These are phyloP conservation scores for Lophium mytilinum DNA, from an alignment of 495 filamentous ascomycete genomes.

Conservation along the genomic window DNA sequence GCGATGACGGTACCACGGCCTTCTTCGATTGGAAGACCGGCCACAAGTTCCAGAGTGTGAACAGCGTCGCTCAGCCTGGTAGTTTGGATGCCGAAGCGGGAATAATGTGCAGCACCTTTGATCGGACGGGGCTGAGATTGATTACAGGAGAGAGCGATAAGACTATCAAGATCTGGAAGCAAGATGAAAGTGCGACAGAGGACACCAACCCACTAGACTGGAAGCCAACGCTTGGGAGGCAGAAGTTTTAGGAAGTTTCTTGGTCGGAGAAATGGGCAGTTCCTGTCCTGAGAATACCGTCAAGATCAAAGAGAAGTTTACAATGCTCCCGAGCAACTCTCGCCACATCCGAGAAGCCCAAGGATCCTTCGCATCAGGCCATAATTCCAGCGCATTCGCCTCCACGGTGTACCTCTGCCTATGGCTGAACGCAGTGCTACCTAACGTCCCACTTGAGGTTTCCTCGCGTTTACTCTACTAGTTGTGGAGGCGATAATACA, in stretches of 20 bases:
- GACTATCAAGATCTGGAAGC: constrained; percentile 96
- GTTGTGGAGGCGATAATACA: too few species aligned
- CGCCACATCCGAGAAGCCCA: too few species aligned
- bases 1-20: constrained; percentile 90
- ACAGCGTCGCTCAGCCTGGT: constrained; percentile 89
- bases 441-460: too few species aligned
- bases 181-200: constrained; percentile 79
- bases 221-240: constrained; percentile 72
- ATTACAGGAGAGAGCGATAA: constrained; percentile 96
- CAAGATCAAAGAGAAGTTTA: too few species aligned
- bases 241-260: constrained; percentile 46
- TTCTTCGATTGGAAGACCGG: constrained; percentile 99
- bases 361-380: too few species aligned
- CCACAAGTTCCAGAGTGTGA: constrained; percentile 75
- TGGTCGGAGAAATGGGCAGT: too few species aligned
- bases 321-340: too few species aligned
- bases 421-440: too few species aligned
- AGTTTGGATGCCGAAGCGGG: constrained; percentile 90
- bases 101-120: constrained; percentile 86
- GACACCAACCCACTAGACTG: constrained; percentile 90
- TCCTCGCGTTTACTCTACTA: too few species aligned
- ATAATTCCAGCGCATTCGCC: too few species aligned
- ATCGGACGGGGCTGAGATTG: constrained; percentile 76
- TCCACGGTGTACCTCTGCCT: too few species aligned
- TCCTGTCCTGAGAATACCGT: too few species aligned